Conservation (phyloP, 2,329 filamentous ascomycete species). For the Fusarium citri region DNA sequence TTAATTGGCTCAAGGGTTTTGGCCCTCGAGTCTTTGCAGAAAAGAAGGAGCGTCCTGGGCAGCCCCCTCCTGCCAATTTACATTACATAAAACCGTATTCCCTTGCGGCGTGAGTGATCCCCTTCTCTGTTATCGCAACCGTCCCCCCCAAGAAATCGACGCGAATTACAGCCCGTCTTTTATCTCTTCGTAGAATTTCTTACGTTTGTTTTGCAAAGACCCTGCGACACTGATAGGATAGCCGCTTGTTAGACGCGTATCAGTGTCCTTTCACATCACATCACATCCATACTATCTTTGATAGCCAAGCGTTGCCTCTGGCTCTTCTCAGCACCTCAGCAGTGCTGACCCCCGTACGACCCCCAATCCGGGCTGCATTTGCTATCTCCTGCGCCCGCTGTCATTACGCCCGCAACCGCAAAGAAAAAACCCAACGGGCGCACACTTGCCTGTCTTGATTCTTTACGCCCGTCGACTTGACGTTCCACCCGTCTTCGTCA, state of each 20-base stretch:
- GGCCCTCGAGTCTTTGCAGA: constrained; percentile 35
- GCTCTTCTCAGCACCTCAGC: constrained; percentile 27
- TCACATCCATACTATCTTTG: constrained; percentile 27
- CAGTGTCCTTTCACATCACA: constrained; percentile 20
- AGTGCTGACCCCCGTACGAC: constrained; percentile 45
- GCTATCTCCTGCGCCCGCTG: constrained; percentile 50
- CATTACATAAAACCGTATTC: constrained; percentile 54
- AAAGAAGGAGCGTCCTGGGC: constrained; percentile 42
- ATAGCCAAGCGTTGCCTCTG: constrained; percentile 36
- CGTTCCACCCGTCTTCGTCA: constrained; percentile 46
- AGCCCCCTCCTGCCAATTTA: constrained; percentile 50
- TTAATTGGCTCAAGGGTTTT: constrained; percentile 39
- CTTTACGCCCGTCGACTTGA: constrained; percentile 47
- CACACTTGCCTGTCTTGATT: constrained; percentile 47
- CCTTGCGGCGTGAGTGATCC: constrained; percentile 47
- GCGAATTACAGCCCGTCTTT: constrained; percentile 47
- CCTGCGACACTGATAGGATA: constrained; percentile 46
- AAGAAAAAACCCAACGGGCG: constrained; percentile 53
- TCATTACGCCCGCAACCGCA: constrained; percentile 54
- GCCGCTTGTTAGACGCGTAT: constrained; percentile 47
- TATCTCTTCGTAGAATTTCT: constrained; percentile 50
- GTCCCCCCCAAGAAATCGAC: constrained; percentile 46
- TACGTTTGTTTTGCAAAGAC: constrained; percentile 47
- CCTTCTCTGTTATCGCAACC: constrained; percentile 48
- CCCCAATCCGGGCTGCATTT: constrained; percentile 46